These are phyloP conservation scores for Chernovozyma aurita DNA, from an alignment of 1,139 yeast species.

Conservation along the genomic window DNA sequence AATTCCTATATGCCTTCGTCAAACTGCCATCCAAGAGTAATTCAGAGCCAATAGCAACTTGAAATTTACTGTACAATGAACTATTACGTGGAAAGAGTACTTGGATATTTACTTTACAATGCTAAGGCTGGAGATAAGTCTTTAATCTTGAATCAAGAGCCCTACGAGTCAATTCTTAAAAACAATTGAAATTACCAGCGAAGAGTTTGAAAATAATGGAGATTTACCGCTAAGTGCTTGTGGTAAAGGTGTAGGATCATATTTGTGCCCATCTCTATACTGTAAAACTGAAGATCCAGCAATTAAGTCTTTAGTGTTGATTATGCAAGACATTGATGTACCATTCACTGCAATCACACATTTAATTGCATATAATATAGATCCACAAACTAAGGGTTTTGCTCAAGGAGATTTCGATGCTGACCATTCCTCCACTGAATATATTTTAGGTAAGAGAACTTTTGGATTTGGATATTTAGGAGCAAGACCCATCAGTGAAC, in stretches of 20 bases:
- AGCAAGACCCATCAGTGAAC: slow-evolving; percentile 6
- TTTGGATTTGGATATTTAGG: slow-evolving; percentile 3
- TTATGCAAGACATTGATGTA: slow-evolving; percentile 6
- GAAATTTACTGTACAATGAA: no score
- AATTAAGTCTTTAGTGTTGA: slow-evolving; percentile 2
- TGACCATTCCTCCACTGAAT: neutral
- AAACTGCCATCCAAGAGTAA: no score
- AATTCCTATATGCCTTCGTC: no score
- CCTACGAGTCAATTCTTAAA: neutral
- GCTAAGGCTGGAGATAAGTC: slow-evolving; percentile 1
- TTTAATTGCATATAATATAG: slow-evolving; percentile 4
- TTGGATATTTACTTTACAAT: slow-evolving; percentile 1
- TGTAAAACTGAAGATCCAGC: neutral
- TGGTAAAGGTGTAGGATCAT: slow-evolving; percentile 2
- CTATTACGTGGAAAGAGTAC: slow-evolving; percentile 1
- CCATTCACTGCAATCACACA: slow-evolving; percentile 6
- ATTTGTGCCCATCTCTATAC: neutral
- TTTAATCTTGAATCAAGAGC: neutral
- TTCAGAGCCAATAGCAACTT: no score
- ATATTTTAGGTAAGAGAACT: slow-evolving; percentile 3
- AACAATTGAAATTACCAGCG: slow-evolving; percentile 1
- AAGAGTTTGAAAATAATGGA: slow-evolving; percentile 2
- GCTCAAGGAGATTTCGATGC: neutral
- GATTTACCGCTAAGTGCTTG: neutral
- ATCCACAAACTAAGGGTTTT: slow-evolving; percentile 1